Evolutionary conservation across 352 stramenopile species (phyloP).

Genomic region (Phytopythium delawarense): DNA sequence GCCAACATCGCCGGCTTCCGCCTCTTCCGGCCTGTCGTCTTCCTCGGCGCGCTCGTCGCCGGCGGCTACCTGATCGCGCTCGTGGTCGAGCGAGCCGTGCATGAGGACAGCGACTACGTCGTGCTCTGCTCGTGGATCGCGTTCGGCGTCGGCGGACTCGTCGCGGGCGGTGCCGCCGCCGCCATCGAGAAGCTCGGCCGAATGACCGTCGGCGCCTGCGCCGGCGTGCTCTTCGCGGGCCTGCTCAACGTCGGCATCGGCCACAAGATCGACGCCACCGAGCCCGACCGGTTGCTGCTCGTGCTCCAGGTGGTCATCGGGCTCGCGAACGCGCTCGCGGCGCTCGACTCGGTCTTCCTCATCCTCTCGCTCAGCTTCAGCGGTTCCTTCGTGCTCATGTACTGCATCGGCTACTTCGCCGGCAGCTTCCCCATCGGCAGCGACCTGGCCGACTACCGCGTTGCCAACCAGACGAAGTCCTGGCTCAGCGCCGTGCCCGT

Average conservation of each 20-base stretch:
- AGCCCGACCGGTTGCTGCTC: conserved; percentile 23
- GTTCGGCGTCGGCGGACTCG: conserved; percentile 31
- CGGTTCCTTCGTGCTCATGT: conserved; percentile 37
- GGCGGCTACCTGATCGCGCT: conserved; percentile 25
- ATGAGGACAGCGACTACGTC: conserved; percentile 22
- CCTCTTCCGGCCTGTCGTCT: conserved; percentile 31
- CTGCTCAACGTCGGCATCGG: conserved; percentile 26
- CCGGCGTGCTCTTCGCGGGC: conserved; percentile 29
- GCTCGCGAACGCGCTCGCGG: conserved; percentile 13
- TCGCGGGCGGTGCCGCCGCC: conserved; percentile 19
- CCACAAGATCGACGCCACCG: conserved; percentile 23
- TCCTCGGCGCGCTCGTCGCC: conserved; percentile 25
- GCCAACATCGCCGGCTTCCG: conserved; percentile 39
- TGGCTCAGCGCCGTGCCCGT: conserved; percentile 40
- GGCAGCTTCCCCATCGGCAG: conserved; percentile 57
- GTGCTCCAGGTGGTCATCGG: conserved; percentile 16
- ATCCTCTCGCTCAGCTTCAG: conserved; percentile 58
- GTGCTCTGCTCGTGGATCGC: conserved; percentile 30
- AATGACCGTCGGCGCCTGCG: conserved; percentile 27
- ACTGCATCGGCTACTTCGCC: conserved; percentile 70
- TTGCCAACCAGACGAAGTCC: conserved; percentile 8
- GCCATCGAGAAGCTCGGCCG: conserved; percentile 25
- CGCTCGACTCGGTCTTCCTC: conserved; percentile 26
- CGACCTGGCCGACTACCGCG: conserved; percentile 43
- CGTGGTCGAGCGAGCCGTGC: conserved; percentile 20